Evolutionary conservation across 164 flowering plant species (phyloP).

Genomic region (Stephania cephalantha): DNA sequence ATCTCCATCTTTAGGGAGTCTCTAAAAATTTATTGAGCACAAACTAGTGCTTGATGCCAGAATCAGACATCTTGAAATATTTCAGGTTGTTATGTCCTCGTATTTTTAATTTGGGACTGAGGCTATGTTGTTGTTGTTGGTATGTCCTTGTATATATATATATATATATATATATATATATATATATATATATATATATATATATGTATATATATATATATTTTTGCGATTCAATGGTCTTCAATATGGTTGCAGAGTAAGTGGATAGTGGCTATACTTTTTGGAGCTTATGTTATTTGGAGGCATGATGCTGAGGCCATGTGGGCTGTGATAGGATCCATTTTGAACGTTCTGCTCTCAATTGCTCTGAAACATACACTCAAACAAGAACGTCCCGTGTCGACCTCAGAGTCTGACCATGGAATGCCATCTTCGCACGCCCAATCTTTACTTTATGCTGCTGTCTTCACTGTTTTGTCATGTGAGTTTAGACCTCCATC

Average conservation of each 20-base stretch:
- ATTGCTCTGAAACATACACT: slow-evolving; percentile 47
- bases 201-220: too few relatives aligned
- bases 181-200: too few relatives aligned
- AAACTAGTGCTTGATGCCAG: not conserved
- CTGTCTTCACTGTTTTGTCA: slow-evolving; percentile 34
- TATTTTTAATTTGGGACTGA: not conserved
- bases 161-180: too few relatives aligned
- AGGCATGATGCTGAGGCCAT: slow-evolving; percentile 75
- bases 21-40: not conserved
- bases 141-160: too few relatives aligned
- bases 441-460: slow-evolving; percentile 55
- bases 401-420: slow-evolving; percentile 50
- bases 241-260: slow-evolving; percentile 56
- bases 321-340: slow-evolving; percentile 70
- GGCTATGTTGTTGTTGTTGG: too few relatives aligned
- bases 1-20: not conserved
- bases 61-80: not conserved
- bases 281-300: slow-evolving; percentile 47
- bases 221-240: not conserved
- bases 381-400: slow-evolving; percentile 65
- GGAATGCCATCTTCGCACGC: slow-evolving; percentile 97
- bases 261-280: slow-evolving; percentile 63
- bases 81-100: not conserved
- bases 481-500: slow-evolving; percentile 31
- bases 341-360: slow-evolving; percentile 54